Evolutionary conservation across 106 monocot species (phyloP).

Genomic region (Xerophyta viscosa): DNA sequence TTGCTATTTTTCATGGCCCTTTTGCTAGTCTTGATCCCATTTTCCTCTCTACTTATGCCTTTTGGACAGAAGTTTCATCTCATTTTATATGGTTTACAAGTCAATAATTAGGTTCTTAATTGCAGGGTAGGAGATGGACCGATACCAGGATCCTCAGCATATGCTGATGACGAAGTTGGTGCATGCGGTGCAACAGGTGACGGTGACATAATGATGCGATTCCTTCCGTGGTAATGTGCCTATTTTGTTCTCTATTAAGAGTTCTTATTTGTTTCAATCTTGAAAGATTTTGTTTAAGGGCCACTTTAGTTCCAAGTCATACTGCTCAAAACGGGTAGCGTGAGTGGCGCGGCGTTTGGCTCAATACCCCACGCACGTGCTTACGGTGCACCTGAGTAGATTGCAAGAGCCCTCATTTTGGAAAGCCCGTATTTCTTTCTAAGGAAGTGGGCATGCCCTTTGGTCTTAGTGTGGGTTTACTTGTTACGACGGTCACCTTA

Average conservation of each 20-base stretch:
- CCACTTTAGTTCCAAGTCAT: not conserved
- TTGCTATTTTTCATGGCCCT: no score
- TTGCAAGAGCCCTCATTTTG: no score
- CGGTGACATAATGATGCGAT: constrained; percentile 98
- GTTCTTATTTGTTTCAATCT: not conserved
- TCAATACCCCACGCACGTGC: no score
- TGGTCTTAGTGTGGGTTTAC: no score
- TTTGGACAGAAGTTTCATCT: not conserved
- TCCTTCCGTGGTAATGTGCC: constrained; percentile 83
- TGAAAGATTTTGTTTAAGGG: not conserved
- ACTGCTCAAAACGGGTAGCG: no score
- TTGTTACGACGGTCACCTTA: no score
- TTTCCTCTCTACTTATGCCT: no score
- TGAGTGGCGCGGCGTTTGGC: no score
- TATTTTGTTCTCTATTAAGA: not conserved
- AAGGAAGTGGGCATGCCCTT: no score
- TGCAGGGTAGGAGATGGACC: constrained; percentile 93
- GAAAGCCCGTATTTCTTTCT: no score
- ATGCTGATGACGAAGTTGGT: constrained; percentile 95
- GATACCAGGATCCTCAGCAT: constrained; percentile 81
- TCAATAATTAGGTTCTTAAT: not conserved
- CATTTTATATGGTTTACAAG: not conserved
- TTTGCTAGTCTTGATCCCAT: no score
- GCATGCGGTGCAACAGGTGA: constrained; percentile 91
- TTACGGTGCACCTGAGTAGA: no score